Conservation (phyloP, 2,329 filamentous ascomycete species). For the Ophiostoma piceae region DNA sequence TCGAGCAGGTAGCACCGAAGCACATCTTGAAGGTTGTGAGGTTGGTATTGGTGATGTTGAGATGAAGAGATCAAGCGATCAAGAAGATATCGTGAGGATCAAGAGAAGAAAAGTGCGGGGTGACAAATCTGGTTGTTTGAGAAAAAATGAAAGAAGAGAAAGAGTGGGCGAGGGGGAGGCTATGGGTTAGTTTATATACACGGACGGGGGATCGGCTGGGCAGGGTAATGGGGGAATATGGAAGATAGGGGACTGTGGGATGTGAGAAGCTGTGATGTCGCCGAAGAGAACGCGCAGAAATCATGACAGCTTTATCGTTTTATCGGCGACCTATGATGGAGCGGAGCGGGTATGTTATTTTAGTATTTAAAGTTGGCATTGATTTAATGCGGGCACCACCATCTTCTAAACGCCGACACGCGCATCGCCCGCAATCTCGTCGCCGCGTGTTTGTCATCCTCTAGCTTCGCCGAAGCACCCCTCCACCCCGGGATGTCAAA, state of each 20-base stretch:
- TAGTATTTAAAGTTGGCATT: background rate
- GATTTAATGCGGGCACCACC: conserved; percentile 4
- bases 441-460: background rate
- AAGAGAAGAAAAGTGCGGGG: background rate
- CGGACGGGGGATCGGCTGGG: too few relatives aligned
- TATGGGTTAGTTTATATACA: conserved; percentile 12
- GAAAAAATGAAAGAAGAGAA: background rate
- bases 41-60: background rate
- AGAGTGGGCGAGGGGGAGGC: background rate
- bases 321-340: conserved; percentile 6
- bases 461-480: background rate
- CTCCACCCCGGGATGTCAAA: background rate
- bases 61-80: background rate
- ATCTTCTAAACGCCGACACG: background rate
- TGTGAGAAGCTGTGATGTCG: background rate
- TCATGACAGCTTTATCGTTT: background rate
- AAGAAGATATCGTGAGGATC: background rate
- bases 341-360: background rate
- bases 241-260: conserved; percentile 3
- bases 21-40: conserved; percentile 37
- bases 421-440: background rate
- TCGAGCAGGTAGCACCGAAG: conserved; percentile 38
- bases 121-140: background rate
- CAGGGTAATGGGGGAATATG: background rate
- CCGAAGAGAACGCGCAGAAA: background rate